phyloP scores from a whole-genome alignment of 306 rosid species.

The Quercus robur region DNA sequence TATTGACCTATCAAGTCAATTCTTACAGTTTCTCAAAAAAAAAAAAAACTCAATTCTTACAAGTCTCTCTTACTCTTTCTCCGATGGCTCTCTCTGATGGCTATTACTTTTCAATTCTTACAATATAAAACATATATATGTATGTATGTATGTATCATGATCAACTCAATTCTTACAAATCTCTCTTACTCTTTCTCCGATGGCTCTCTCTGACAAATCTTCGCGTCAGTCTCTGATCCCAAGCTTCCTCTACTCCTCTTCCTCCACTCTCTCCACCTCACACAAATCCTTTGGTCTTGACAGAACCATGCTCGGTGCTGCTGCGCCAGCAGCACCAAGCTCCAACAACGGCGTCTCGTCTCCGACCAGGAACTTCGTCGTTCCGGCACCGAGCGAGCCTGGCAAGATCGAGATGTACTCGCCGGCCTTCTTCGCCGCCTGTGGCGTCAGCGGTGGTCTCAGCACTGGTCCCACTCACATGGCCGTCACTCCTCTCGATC shows the following conservation, averaged over 20 bases:
- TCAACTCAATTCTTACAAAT: no score
- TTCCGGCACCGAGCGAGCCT: constrained; percentile 65
- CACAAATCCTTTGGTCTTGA: constrained; percentile 48
- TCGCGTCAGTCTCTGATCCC: constrained; percentile 63
- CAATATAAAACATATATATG: no score
- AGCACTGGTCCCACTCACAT: constrained; percentile 92
- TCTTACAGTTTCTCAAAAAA: no score
- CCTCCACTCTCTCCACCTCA: constrained; percentile 17
- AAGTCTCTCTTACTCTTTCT: no score
- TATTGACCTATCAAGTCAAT: no score
- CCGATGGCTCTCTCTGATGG: no score
- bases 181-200: constrained; percentile 11
- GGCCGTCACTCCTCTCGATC: constrained; percentile 94
- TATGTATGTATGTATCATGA: no score
- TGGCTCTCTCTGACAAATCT: constrained; percentile 54
- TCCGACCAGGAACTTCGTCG: constrained; percentile 23
- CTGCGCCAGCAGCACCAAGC: not conserved
- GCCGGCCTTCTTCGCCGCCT: constrained; percentile 79
- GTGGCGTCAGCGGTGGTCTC: constrained; percentile 76
- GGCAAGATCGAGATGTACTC: constrained; percentile 81
- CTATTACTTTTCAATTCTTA: no score
- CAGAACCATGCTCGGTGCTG: constrained; percentile 32
- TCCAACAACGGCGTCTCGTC: constrained; percentile 8
- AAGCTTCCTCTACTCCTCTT: constrained; percentile 60
- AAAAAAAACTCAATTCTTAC: no score